Evolutionary conservation across 129 eudicot species (phyloP).

Genomic region (Flaveria ramosissima): DNA sequence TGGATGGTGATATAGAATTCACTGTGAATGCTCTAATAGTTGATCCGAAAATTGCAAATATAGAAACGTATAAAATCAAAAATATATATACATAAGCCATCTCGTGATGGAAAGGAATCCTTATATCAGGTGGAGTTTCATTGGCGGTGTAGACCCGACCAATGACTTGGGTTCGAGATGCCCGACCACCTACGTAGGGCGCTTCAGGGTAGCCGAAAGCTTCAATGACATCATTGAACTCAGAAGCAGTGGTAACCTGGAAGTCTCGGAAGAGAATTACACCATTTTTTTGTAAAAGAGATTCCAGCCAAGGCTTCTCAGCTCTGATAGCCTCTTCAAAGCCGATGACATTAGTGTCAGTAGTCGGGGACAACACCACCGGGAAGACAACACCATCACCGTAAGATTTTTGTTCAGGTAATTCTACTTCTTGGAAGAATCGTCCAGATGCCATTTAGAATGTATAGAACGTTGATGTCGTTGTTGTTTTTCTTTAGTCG

Average conservation of each 20-base stretch:
- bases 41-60: background rate
- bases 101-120: constrained; percentile 79
- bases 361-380: constrained; percentile 45
- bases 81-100: constrained; percentile 65
- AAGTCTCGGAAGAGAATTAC: constrained; percentile 28
- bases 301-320: constrained; percentile 15
- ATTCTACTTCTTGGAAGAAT: constrained; percentile 37
- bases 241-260: constrained; percentile 15
- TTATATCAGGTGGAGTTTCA: constrained; percentile 77
- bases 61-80: background rate
- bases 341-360: background rate
- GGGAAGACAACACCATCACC: constrained; percentile 40
- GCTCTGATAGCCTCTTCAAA: constrained; percentile 8
- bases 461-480: background rate
- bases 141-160: constrained; percentile 83
- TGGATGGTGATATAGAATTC: too few relatives aligned
- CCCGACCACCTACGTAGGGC: constrained; percentile 57
- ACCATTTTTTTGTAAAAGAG: constrained; percentile 11
- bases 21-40: too few relatives aligned
- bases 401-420: constrained; percentile 44
- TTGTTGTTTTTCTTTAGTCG: too few relatives aligned
- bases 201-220: constrained; percentile 25
- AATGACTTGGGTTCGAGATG: constrained; percentile 57
- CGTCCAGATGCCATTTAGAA: constrained; percentile 27
- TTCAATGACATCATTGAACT: constrained; percentile 9